These are phyloP conservation scores for Leccinum ambiguum DNA, from an alignment of 1,284 basidiomycete genomes.

Conservation along the genomic window DNA sequence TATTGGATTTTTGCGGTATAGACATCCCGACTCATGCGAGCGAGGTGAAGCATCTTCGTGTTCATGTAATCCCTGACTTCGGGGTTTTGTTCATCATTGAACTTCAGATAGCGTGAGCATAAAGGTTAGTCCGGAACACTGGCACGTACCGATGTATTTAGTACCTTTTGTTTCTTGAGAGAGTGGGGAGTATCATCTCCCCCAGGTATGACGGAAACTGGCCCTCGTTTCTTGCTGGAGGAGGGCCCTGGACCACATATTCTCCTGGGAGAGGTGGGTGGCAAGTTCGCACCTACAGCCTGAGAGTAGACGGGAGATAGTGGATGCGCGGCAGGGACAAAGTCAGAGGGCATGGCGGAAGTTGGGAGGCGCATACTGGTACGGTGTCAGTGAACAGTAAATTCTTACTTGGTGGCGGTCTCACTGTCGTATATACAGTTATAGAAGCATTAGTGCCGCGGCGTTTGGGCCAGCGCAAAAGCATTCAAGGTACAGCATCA, in stretches of 20 bases:
- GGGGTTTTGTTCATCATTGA: background rate
- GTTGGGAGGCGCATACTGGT: background rate
- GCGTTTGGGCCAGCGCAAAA: background rate
- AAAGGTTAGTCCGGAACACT: background rate
- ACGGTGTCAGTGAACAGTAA: background rate
- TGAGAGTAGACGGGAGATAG: background rate
- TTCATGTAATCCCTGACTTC: background rate
- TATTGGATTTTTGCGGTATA: background rate
- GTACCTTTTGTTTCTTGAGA: background rate
- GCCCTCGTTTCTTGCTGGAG: background rate
- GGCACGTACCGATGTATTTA: background rate
- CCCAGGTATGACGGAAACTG: background rate
- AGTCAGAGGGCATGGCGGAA: background rate
- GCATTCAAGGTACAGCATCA: background rate
- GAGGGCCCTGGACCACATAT: background rate
- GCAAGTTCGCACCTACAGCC: background rate
- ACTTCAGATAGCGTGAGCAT: background rate
- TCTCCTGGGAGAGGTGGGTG: background rate
- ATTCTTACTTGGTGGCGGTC: background rate
- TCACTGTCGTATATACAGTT: background rate
- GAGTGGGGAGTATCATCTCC: background rate
- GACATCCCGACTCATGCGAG: background rate
- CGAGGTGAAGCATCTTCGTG: background rate
- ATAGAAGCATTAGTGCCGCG: background rate
- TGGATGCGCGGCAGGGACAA: background rate